phyloP scores from a whole-genome alignment of 352 stramenopile species.

The Aphanomyces euteiches region DNA sequence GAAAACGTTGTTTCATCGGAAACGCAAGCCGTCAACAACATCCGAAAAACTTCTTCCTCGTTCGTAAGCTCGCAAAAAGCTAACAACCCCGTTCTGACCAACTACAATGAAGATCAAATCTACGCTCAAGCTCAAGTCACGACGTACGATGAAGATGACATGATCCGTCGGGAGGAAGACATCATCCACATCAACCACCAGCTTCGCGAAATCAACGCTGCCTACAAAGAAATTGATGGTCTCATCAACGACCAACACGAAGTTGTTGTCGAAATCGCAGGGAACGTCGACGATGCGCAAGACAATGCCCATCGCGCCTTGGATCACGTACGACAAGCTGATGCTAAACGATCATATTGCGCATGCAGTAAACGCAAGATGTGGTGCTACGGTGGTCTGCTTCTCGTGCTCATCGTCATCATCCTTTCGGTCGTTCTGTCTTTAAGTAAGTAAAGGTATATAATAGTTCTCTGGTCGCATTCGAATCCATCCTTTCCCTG shows the following conservation, averaged over 20 bases:
- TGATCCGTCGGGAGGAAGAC: slow-evolving; percentile 59
- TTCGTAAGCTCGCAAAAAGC: slow-evolving; percentile 38
- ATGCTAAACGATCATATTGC: slow-evolving; percentile 49
- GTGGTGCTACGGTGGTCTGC: slow-evolving; percentile 51
- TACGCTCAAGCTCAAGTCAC: slow-evolving; percentile 60
- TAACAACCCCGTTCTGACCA: slow-evolving; percentile 40
- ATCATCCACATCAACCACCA: slow-evolving; percentile 73
- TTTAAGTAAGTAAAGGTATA: slow-evolving; percentile 21
- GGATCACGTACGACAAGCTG: slow-evolving; percentile 52
- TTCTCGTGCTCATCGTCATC: slow-evolving; percentile 45
- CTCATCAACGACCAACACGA: slow-evolving; percentile 62
- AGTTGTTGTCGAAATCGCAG: slow-evolving; percentile 59
- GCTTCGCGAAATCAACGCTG: slow-evolving; percentile 59
- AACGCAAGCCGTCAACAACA: slow-evolving; percentile 45
- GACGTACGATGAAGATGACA: slow-evolving; percentile 61
- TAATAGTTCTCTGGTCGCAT: no score
- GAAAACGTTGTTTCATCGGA: slow-evolving; percentile 47
- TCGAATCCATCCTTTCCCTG: no score
- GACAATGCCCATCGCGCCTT: slow-evolving; percentile 50
- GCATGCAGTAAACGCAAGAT: slow-evolving; percentile 59
- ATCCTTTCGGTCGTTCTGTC: slow-evolving; percentile 46
- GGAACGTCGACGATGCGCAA: slow-evolving; percentile 47
- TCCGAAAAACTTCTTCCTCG: slow-evolving; percentile 48
- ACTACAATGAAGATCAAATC: slow-evolving; percentile 66
- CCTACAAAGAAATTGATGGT: slow-evolving; percentile 59